Evolutionary conservation across 1,284 basidiomycete genomes (phyloP), one percentile per base, ranked within the genome.

Genomic region (Pseudozyma sp.): DNA sequence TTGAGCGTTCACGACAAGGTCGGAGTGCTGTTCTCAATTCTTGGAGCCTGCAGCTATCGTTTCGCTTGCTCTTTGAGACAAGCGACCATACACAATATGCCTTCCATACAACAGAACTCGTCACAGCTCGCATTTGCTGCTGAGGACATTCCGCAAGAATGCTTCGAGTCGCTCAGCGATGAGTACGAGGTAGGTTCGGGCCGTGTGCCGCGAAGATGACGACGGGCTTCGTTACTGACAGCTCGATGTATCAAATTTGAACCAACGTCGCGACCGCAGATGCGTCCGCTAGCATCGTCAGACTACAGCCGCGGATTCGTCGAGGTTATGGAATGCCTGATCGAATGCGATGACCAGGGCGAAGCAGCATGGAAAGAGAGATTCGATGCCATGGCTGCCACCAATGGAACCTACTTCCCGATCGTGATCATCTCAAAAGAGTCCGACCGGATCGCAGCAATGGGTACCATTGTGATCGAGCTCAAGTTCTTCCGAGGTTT

Each of bases 401-500:
- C 60, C 51, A 68, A 66, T 5, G 66, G 53, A 48, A 70, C 68
- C 35, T 97, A 97, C 88, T 96, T 90, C 85, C 88, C 91, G 56
- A 86, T 95, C 78, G 95, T 95, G 77, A 90, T 98, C 80, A 87
- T 97, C 67, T 89, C 92, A 84, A 89, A 90, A 62, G 83, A 87
- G 8, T 89, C 90, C 0, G 94, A 97, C 87, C 86, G 88, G 70
- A 90, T 99, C 81, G 92, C 96, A 49, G 95, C 89, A 34, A 90
- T 92, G 34, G 96, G 95, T n/a, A 90, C 91, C 12, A 87, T 97
- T 51, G 90, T 98, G 81, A 86, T 96, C 68, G 95, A 97, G 86
- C 91, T 91, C 87, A 98, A 99, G 87, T 97, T 98, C 88, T 87
- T 95, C 34, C 89, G 94, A 31, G 90, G 89, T 5, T 87, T 93